Evolutionary conservation across 208 protist species (phyloP).

Genomic region (Trypanosoma vivax): DNA sequence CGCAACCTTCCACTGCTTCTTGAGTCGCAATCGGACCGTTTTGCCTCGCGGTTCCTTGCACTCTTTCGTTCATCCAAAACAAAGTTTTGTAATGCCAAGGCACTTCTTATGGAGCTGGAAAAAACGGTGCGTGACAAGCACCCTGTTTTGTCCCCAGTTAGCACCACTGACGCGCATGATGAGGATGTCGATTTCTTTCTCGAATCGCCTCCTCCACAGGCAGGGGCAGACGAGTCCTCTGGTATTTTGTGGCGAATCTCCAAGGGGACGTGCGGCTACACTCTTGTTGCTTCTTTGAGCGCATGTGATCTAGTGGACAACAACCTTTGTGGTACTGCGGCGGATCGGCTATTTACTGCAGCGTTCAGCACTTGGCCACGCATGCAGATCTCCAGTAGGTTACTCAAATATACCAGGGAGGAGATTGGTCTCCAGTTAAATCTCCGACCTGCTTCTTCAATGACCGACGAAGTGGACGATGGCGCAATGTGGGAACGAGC

Average conservation of each 20-base stretch:
- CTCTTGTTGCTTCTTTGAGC: not conserved
- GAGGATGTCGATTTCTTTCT: conserved; percentile 7
- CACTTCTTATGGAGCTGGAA: not conserved
- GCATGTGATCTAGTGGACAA: not conserved
- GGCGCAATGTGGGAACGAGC: not conserved
- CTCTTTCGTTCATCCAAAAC: conserved; percentile 8
- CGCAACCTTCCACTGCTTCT: too few species aligned
- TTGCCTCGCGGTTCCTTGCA: not conserved
- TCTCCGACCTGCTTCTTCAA: conserved; percentile 1
- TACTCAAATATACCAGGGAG: conserved; percentile 5
- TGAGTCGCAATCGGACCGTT: too few species aligned
- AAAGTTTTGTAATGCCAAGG: too few species aligned
- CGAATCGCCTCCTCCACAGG: conserved; percentile 12
- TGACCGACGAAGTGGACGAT: not conserved
- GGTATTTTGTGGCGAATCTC: conserved; percentile 3
- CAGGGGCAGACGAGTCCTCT: not conserved
- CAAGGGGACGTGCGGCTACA: not conserved
- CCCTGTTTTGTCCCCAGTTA: not conserved
- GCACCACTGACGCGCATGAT: not conserved
- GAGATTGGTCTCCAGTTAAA: conserved; percentile 14
- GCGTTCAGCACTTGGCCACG: conserved; percentile 3
- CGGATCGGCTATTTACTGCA: conserved; percentile 3
- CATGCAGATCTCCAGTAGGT: conserved; percentile 9
- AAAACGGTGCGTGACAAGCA: not conserved
- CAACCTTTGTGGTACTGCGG: not conserved